Evolutionary conservation across 306 rosid genomes (phyloP).

Genomic region (Fagus crenata): DNA sequence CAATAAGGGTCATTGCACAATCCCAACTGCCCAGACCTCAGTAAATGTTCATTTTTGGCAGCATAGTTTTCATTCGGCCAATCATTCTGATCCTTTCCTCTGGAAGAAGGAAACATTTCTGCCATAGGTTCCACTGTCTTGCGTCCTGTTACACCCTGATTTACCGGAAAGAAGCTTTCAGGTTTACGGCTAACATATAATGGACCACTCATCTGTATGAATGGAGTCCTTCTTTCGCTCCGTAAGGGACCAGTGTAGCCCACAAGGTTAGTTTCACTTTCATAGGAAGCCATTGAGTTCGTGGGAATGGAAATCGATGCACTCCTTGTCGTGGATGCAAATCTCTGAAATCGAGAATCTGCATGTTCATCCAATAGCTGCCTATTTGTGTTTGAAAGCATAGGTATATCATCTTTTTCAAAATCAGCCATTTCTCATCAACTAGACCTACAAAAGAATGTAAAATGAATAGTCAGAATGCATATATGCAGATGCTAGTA

Average conservation of each 20-base stretch:
- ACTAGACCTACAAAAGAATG: slow-evolving; percentile 31
- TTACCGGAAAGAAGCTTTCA: slow-evolving; percentile 36
- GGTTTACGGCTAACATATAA: slow-evolving; percentile 34
- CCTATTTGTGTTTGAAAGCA: slow-evolving; percentile 44
- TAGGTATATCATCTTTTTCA: slow-evolving; percentile 59
- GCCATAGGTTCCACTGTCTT: slow-evolving; percentile 33
- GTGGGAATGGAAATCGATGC: slow-evolving; percentile 61
- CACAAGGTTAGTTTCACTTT: slow-evolving; percentile 47
- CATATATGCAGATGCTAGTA: slow-evolving; percentile 3
- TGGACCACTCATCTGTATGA: slow-evolving; percentile 71
- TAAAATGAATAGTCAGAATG: slow-evolving; percentile 10
- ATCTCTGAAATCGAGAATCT: slow-evolving; percentile 41
- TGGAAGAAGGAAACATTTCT: slow-evolving; percentile 42
- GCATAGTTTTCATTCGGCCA: slow-evolving; percentile 40
- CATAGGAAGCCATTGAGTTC: slow-evolving; percentile 46
- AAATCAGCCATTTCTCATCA: slow-evolving; percentile 51
- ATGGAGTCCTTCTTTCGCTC: slow-evolving; percentile 49
- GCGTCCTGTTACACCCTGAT: slow-evolving; percentile 27
- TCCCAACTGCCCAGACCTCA: slow-evolving; percentile 87
- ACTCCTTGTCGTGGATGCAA: slow-evolving; percentile 48
- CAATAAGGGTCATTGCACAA: slow-evolving; percentile 92
- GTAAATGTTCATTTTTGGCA: slow-evolving; percentile 61
- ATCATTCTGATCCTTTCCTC: slow-evolving; percentile 27
- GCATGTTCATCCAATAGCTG: slow-evolving; percentile 35
- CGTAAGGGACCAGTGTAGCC: slow-evolving; percentile 81